Percentiles rank a stretch among this genome's conserved stretches.
Evolutionary conservation across 2,329 filamentous ascomycete species (phyloP).

Genomic region (Xylariaceae sp.): DNA sequence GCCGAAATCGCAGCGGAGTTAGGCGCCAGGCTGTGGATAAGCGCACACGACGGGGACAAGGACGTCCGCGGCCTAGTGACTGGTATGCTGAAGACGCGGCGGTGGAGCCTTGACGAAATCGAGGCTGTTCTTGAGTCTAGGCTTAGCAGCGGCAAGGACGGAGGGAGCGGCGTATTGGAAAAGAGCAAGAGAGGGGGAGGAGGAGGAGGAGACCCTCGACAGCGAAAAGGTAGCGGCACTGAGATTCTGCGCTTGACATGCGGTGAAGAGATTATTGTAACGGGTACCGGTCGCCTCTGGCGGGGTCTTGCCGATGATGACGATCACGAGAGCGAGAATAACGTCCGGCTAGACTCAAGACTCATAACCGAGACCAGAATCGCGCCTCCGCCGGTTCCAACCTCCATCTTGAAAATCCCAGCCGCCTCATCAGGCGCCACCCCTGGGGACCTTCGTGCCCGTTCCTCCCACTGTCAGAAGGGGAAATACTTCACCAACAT

Average conservation of each 20-base stretch:
- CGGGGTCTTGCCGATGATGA: conserved; percentile 2
- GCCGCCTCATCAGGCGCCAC: too few species aligned
- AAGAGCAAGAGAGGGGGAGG: conserved; percentile 6
- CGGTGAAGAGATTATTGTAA: conserved; percentile 40
- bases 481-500: not conserved
- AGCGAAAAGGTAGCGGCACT: too few species aligned
- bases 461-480: not conserved
- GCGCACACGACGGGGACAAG: conserved; percentile 57
- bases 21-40: conserved; percentile 53
- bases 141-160: not conserved
- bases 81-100: conserved; percentile 42
- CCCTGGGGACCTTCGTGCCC: too few species aligned
- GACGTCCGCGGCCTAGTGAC: conserved; percentile 47
- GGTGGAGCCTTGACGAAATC: conserved; percentile 42
- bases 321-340: not conserved
- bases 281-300: conserved; percentile 35
- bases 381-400: not conserved
- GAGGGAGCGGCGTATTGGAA: not conserved
- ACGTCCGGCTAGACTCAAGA: not conserved
- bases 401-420: too few species aligned
- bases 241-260: conserved; percentile 38
- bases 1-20: conserved; percentile 49
- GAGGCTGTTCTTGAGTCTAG: conserved; percentile 26
- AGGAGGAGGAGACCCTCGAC: too few species aligned
- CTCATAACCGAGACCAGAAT: not conserved